Percentiles rank a stretch among this genome's conserved stretches.
Conservation (phyloP, 2,329 filamentous ascomycete species). For the Botrytis paeoniae region DNA sequence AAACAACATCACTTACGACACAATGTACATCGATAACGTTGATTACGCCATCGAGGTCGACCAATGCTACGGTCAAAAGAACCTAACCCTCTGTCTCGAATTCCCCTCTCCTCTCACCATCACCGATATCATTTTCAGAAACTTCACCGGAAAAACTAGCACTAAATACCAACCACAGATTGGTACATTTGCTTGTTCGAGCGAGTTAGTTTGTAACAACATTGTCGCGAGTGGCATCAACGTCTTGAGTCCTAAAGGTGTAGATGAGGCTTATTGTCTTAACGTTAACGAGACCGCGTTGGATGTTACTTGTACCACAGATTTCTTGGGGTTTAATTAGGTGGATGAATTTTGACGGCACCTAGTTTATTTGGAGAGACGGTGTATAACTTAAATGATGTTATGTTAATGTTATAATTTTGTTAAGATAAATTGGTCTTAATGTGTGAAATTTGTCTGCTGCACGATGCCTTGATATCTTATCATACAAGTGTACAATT, state of each 20-base stretch:
- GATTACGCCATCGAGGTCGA: slow-evolving; percentile 63
- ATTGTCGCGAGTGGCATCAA: slow-evolving; percentile 48
- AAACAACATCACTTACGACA: slow-evolving; percentile 64
- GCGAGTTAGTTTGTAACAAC: slow-evolving; percentile 46
- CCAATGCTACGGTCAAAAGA: slow-evolving; percentile 64
- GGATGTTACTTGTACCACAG: slow-evolving; percentile 39
- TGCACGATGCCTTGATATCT: background rate
- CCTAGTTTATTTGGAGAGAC: background rate
- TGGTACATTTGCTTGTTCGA: slow-evolving; percentile 49
- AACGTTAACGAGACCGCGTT: slow-evolving; percentile 42
- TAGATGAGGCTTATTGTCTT: slow-evolving; percentile 44
- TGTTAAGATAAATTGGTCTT: background rate
- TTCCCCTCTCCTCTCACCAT: slow-evolving; percentile 56
- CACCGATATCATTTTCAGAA: slow-evolving; percentile 53
- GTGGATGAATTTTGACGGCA: background rate
- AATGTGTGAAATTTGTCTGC: background rate
- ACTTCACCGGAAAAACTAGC: slow-evolving; percentile 54
- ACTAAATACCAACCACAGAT: slow-evolving; percentile 44
- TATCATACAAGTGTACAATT: background rate
- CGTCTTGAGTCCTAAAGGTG: slow-evolving; percentile 48
- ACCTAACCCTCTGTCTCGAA: slow-evolving; percentile 58
- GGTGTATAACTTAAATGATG: background rate
- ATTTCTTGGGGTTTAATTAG: slow-evolving; percentile 34
- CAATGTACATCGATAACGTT: slow-evolving; percentile 58
- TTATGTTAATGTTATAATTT: slow-evolving; percentile 31